phyloP scores from a whole-genome alignment of 139 green algal genomes.

The Chlamydomonas sp. region DNA sequence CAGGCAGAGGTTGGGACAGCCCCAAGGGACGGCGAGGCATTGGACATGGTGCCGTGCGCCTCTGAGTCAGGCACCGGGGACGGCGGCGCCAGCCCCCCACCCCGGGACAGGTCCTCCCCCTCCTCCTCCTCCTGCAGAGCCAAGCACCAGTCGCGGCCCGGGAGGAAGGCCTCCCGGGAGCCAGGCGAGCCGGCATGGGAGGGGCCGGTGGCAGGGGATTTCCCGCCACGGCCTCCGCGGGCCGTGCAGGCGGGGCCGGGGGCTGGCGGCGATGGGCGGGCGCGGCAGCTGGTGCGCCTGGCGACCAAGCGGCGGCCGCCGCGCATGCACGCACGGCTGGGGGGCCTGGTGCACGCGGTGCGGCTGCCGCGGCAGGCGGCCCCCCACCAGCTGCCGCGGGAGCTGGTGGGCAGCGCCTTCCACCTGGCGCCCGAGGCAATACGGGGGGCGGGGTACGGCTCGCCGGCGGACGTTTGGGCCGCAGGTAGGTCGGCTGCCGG shows the following conservation, averaged over 20 bases:
- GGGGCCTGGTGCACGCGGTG: background rate
- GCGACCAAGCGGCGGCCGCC: no score
- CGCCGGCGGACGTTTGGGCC: slow-evolving; percentile 16
- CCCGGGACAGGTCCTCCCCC: background rate
- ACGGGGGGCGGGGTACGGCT: slow-evolving; percentile 6
- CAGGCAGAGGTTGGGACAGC: background rate
- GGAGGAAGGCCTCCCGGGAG: no score
- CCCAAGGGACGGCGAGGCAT: no score
- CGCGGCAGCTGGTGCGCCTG: no score
- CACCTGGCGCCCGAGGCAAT: slow-evolving; percentile 31
- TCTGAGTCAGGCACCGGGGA: background rate
- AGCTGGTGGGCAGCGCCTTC: slow-evolving; percentile 20
- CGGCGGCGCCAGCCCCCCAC: background rate
- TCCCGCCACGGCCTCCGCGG: no score
- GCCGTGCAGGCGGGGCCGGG: no score
- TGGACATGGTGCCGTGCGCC: no score
- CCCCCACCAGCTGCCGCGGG: background rate
- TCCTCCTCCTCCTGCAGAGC: no score
- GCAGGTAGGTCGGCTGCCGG: background rate
- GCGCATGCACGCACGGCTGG: background rate
- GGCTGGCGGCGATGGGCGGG: no score
- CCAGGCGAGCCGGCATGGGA: no score
- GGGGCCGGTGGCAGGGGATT: no score
- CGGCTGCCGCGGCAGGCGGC: background rate
- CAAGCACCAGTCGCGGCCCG: no score